Base-by-base conservation (phyloP, 169 alveolate species). In the Fabrea salina region DNA sequence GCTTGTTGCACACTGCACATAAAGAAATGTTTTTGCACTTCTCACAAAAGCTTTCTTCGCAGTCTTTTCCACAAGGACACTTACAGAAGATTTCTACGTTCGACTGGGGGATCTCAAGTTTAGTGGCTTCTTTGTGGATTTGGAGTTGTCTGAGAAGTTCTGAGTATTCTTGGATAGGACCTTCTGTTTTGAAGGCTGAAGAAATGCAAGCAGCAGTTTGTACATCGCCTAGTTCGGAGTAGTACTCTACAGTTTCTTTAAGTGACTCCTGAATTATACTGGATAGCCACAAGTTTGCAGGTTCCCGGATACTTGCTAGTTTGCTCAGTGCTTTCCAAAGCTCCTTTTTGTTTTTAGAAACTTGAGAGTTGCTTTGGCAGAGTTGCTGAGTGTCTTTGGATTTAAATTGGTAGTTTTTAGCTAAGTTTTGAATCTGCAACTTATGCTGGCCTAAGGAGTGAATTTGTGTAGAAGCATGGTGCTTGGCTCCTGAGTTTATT, bases 181-280 rank as follows among this genome's bases (percentile, higher is more conserved):
- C 64, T 44, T 30, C 30, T 19, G 22, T 27, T 7, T 44, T 49
- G 16, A 70, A 27, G 19, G 37, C 64, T 30, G 25, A 30, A 25
- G 64, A 41, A n/a, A 70, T 19, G 27, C 79, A 70, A 30, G 75
- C 75, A 0, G 79, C 59, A 44, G 79, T 70, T 37, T 70, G 64
- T 4, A 70, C 25, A 37, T 70, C 79, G 19, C 79, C 79, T 44
- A 19, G 27, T 70, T 70, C 79, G 16, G 79, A 11, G 32, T 70
- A 70, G 49, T 27, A 70, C 11, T 41, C 59, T 27, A 70, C 37
- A 44, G 66, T 25, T 44, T 70, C 66, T 27, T 44, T 19, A n/a
- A 70, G 66, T 16, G 50, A 30, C 5, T 70, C 37, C 5, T 43
- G 22, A 44, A 44, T 27, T 13, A 70, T 41, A 13, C 35, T 25